Evolutionary conservation across 306 rosid genomes (phyloP).

Genomic region (Prunus mira): DNA sequence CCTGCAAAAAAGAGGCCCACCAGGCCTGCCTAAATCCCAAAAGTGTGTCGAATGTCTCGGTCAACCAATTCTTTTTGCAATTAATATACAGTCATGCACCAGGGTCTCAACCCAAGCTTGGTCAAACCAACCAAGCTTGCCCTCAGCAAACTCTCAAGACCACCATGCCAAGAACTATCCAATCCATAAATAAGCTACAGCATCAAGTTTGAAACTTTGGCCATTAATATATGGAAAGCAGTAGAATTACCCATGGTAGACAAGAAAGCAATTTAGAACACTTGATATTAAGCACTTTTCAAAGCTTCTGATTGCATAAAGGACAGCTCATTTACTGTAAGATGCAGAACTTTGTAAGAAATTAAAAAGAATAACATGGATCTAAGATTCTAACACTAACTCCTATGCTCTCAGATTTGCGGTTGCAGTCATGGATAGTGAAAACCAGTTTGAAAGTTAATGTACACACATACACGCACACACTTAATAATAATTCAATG

Average conservation of each 20-base stretch:
- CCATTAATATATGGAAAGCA: neutral
- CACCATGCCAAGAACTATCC: neutral
- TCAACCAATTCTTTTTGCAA: conserved; percentile 1
- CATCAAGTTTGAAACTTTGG: neutral
- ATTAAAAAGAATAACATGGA: neutral
- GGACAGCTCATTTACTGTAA: neutral
- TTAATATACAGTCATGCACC: neutral
- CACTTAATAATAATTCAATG: neutral
- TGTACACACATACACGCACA: neutral
- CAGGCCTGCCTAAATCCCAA: neutral
- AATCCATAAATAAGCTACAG: neutral
- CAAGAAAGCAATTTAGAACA: neutral
- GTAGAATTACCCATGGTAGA: neutral
- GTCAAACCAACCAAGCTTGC: too few relatives aligned
- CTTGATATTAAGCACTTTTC: neutral
- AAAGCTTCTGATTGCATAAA: neutral
- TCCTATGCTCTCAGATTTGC: neutral
- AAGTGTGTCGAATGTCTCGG: neutral
- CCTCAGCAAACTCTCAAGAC: neutral
- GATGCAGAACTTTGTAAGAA: neutral
- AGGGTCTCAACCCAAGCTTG: conserved; percentile 2
- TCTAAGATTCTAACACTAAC: neutral
- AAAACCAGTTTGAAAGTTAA: neutral
- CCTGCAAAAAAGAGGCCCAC: neutral
- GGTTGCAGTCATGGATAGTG: neutral